Conservation (phyloP, 1,139 yeast species). For the Trichomonascaceae sp. region DNA sequence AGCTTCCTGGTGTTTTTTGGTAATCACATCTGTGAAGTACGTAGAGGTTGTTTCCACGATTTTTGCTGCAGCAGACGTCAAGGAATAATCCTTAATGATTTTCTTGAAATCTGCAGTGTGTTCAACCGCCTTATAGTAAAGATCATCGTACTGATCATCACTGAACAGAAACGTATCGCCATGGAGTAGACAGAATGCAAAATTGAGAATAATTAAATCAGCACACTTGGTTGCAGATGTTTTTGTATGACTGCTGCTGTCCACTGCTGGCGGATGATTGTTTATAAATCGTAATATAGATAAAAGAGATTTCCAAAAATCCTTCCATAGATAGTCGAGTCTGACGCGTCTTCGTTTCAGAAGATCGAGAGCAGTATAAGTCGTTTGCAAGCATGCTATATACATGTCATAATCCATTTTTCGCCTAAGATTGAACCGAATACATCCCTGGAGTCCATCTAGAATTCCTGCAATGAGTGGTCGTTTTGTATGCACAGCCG, state of each 20-base stretch:
- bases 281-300: conserved; percentile 26
- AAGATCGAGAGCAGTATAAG: conserved; percentile 25
- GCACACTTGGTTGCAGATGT: conserved; percentile 20
- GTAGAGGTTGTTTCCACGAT: conserved; percentile 9
- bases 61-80: conserved; percentile 14
- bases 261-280: conserved; percentile 19
- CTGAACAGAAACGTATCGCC: conserved; percentile 30
- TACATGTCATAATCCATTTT: conserved; percentile 31
- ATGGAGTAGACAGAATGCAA: conserved; percentile 30
- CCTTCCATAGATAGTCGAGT: conserved; percentile 35
- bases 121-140: conserved; percentile 32
- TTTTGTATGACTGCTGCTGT: not conserved
- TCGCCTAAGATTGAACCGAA: conserved; percentile 31
- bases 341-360: conserved; percentile 19
- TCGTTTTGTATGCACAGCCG: conserved; percentile 19
- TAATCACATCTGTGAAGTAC: conserved; percentile 2
- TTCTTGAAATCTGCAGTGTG: conserved; percentile 23
- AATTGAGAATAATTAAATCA: conserved; percentile 21
- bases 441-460: conserved; percentile 30
- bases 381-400: conserved; percentile 23
- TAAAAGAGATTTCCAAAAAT: conserved; percentile 34
- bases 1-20: conserved; percentile 1
- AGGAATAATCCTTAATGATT: conserved; percentile 14
- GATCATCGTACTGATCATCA: conserved; percentile 31
- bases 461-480: conserved; percentile 30